Base-by-base conservation (phyloP, 31 red algal species). In the Asparagopsis taxiformis region DNA sequence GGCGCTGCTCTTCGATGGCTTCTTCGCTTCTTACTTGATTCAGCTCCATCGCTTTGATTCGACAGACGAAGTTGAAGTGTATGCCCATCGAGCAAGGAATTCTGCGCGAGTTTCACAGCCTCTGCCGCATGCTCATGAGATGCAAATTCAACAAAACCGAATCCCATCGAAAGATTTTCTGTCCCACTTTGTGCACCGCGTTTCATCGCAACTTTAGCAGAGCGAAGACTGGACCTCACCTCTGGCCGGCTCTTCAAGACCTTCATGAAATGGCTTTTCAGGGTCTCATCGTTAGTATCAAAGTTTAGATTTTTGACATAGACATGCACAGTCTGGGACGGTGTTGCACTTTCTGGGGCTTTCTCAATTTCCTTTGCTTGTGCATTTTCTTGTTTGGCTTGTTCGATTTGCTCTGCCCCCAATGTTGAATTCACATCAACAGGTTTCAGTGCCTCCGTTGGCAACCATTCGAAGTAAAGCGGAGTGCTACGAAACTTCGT, bases 281-380 rank as follows among this genome's bases (percentile, higher is more conserved):
- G 59, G 10, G 67, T 62, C 1, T 53, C 79, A 35, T 83, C 71
- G 24, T 87, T 89, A 23, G 96, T 99, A 52, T 64, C 39, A 61
- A 94, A 91, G 71, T 85, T 94, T 8, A 99, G 66, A 43, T 99
- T 99, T 48, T 90, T 94, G 4, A 99, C 91, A 69, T 88, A 94
- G 16, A 99, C 79, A 23, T 64, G 84, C 23, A 59, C 63, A 51
- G 33, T 43, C 24, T 69, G 33, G 9, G 43, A 76, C 28, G 31
- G 43, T 26, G 73, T 50, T 3, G 68, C 63, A 23, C 29, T n/a
- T n/a, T n/a, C n/a, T n/a, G n/a, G n/a, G n/a, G n/a, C n/a, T n/a
- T n/a, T n/a, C n/a, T n/a, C n/a, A n/a, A n/a, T n/a, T n/a, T n/a
- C n/a, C n/a, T n/a, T n/a, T n/a, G n/a, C n/a, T n/a, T n/a, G n/a